phyloP scores from a whole-genome alignment of 257 asterid genomes.

The Petrea volubilis region DNA sequence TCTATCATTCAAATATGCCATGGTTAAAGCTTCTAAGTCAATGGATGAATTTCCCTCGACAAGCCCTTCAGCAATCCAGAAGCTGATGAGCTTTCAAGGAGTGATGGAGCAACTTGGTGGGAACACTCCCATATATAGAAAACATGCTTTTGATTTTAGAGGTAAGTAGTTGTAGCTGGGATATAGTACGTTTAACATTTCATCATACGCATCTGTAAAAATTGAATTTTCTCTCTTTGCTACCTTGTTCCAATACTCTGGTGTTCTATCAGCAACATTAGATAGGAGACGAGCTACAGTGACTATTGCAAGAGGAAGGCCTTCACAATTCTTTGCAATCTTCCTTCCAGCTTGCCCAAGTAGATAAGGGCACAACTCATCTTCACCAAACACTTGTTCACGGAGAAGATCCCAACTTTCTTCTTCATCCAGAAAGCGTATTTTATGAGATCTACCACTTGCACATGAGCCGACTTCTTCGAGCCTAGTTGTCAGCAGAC shows the following conservation, averaged over 20 bases:
- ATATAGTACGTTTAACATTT: constrained; percentile 7
- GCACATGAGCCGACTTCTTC: background rate
- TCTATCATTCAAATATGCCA: background rate
- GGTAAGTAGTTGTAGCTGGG: constrained; percentile 28
- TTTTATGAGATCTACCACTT: background rate
- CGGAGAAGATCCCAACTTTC: constrained; percentile 22
- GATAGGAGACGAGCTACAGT: constrained; percentile 12
- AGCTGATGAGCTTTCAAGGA: background rate
- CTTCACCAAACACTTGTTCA: background rate
- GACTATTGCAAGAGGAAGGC: constrained; percentile 24
- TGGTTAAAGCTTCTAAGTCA: background rate
- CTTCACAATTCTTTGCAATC: constrained; percentile 22
- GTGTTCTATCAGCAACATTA: background rate
- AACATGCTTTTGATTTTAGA: constrained; percentile 8
- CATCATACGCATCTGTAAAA: constrained; percentile 1
- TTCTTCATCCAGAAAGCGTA: background rate
- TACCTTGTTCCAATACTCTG: constrained; percentile 20
- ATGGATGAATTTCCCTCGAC: background rate
- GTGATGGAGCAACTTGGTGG: constrained; percentile 6
- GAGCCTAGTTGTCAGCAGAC: background rate
- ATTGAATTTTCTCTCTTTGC: background rate
- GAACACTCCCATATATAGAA: constrained; percentile 27
- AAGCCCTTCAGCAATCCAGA: constrained; percentile 22
- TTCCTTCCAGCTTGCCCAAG: constrained; percentile 14
- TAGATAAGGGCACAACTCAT: background rate